Evolutionary conservation across 2,329 filamentous ascomycete species (phyloP).

Genomic region (Ophiosphaerella herpotricha): DNA sequence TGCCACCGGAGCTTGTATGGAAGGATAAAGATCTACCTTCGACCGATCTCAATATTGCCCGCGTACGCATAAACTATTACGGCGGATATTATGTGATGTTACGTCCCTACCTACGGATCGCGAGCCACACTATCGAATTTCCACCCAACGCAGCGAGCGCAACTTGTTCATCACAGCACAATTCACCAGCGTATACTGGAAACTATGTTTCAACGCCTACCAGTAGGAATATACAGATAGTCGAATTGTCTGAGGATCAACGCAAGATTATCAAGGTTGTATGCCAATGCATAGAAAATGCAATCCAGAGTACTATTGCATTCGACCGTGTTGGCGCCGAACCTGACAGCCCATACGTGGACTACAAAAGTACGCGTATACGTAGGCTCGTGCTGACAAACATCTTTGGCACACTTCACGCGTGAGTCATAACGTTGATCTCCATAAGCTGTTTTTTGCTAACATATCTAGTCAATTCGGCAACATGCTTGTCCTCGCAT

Average conservation of each 20-base stretch:
- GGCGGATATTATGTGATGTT: constrained; percentile 89
- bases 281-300: constrained; percentile 55
- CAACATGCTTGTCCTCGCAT: constrained; percentile 85
- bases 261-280: constrained; percentile 31
- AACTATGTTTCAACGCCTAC: not conserved
- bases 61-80: constrained; percentile 92
- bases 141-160: constrained; percentile 20
- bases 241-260: constrained; percentile 33
- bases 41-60: constrained; percentile 75
- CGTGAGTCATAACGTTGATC: not conserved
- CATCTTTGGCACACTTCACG: constrained; percentile 88
- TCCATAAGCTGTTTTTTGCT: no score
- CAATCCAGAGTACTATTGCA: constrained; percentile 82
- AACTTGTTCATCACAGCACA: constrained; percentile 47
- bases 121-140: constrained; percentile 35
- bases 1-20: constrained; percentile 62
- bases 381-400: constrained; percentile 84
- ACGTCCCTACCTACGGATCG: constrained; percentile 72
- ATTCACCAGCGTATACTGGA: constrained; percentile 43
- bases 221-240: constrained; percentile 29
- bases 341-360: constrained; percentile 26
- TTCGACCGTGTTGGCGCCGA: constrained; percentile 67
- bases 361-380: constrained; percentile 61
- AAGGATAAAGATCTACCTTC: constrained; percentile 72
- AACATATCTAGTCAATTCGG: constrained; percentile 72